Base-by-base conservation (phyloP, 768 basidiomycete genomes). In the Leccinum variicolor region DNA sequence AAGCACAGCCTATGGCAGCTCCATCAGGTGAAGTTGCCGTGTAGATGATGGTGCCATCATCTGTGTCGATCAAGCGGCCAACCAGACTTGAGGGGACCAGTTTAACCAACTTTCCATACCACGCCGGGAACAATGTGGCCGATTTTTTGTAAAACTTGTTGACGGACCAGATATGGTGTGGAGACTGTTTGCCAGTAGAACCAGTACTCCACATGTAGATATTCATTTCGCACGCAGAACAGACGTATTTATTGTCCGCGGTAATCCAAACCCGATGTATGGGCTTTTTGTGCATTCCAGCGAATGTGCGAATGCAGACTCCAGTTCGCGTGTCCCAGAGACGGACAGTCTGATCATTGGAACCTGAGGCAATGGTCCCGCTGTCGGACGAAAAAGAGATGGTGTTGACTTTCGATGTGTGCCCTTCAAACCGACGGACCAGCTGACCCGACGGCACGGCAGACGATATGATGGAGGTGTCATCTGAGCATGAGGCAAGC, bases 261-360 rank as follows among this genome's bases (percentile, higher is more conserved):
- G 64, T 65, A n/a, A 65, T 54, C 60, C 60, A 58, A 23, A 65
- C 64, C n/a, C 50, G 53, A 17, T 14, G 45, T 58, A 65, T 43
- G 6, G 63, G 53, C 25, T 65, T 65, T 23, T 47, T 54, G 52
- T 66, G 64, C n/a, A 21, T 46, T 51, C 59, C 54, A 28, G 57
- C 7, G 10, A 51, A 63, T 17, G 61, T 61, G 6, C 58, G 54
- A 11, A 67, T 39, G 36, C 60, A 64, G 17, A 60, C 59, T 49
- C 55, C 67, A 8, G 68, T 63, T 21, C 43, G 53, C 23, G 55
- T 53, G 19, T 68, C 64, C 69, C 69, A 70, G 13, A 68, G 57
- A 39, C 69, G 69, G 29, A 68, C 48, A 3, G 54, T 58, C 25
- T 53, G 61, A 25, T 69, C 68, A 10, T 58, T 41, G 6, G 66